Base-by-base conservation (phyloP, 306 rosid genomes). In the Dalbergia oliveri region DNA sequence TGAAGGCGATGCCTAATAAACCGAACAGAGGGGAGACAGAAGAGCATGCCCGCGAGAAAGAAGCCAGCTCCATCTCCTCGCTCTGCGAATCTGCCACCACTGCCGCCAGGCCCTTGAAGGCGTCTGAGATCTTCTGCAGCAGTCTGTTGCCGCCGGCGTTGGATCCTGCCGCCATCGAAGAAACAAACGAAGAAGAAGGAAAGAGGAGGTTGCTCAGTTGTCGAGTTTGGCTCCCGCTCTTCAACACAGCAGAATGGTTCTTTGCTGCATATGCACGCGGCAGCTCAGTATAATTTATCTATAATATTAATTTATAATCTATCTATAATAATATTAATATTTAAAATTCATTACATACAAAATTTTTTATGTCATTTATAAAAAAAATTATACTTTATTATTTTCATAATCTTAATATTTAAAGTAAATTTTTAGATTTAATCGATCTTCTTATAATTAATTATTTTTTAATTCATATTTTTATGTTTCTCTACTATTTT, bases 1-100 rank as follows among this genome's bases (percentile, higher is more conserved):
- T 95, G 91, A 95, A 95, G 37, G 99, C 99, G 51, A 95, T 84
- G 45, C 99, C 99, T 66, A 95, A 78, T 84, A 88, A 95, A 9
- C 91, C 93, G 64, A 95, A 91, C 71, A 95, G 96, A 72, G 99
- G 98, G 11, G 98, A 95, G 35, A 95, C 80, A 33, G 85, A 91
- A 58, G 99, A 80, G 69, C 98, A 95, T 6, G 99, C 99, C 4
- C 13, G 82, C 1, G 96, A 88, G 88, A 95, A 95, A 3, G 91
- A 79, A 59, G 88, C 94, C 31, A 93, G 84, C 50, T 90, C 89
- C 10, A 95, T 73, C 0, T 87, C 88, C 5, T 75, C 74, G 15
- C 44, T 33, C 56, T 60, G 87, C 47, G 97, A 86, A 69, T 87
- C 87, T 10, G 91, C 80, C 8, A 89, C 88, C 11, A 82, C 65